These are phyloP conservation scores for Phytophthora nicotianae DNA, from an alignment of 352 stramenopile species.

Conservation along the genomic window DNA sequence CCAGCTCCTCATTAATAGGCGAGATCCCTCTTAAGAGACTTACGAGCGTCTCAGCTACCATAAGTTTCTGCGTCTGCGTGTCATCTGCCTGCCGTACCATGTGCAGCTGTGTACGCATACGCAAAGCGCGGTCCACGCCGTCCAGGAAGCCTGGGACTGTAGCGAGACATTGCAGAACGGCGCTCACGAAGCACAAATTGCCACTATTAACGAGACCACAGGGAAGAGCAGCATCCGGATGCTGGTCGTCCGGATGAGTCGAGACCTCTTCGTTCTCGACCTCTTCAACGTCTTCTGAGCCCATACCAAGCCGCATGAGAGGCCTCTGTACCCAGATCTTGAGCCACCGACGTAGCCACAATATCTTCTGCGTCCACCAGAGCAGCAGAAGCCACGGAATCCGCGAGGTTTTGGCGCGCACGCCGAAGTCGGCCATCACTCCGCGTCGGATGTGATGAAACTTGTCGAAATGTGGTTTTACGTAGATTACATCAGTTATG, in stretches of 20 bases:
- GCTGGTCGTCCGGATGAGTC: background rate
- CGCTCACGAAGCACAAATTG: slow-evolving; percentile 82
- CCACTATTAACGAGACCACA: slow-evolving; percentile 64
- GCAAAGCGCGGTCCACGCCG: slow-evolving; percentile 28
- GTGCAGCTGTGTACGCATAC: slow-evolving; percentile 31
- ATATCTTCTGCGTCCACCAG: slow-evolving; percentile 29
- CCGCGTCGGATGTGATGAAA: background rate
- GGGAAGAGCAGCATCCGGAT: slow-evolving; percentile 20
- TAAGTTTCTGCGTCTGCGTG: slow-evolving; percentile 27
- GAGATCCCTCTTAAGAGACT: slow-evolving; percentile 30
- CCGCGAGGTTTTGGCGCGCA: slow-evolving; percentile 10
- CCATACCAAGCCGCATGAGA: slow-evolving; percentile 45
- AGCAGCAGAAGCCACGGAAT: slow-evolving; percentile 43
- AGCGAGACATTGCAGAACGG: slow-evolving; percentile 71
- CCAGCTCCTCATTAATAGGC: slow-evolving; percentile 8
- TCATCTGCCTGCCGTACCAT: slow-evolving; percentile 24
- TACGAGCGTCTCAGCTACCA: slow-evolving; percentile 39
- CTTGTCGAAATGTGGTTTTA: background rate
- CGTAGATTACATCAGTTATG: background rate
- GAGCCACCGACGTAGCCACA: slow-evolving; percentile 42
- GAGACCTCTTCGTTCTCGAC: slow-evolving; percentile 18
- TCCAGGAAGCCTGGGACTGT: slow-evolving; percentile 50
- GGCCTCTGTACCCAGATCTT: slow-evolving; percentile 32
- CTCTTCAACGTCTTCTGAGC: slow-evolving; percentile 15
- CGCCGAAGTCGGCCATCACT: slow-evolving; percentile 18